Evolutionary conservation across 805 yeast species (phyloP), one percentile per base, ranked within the genome.

Genomic region (Candida pseudoglaebosa): DNA sequence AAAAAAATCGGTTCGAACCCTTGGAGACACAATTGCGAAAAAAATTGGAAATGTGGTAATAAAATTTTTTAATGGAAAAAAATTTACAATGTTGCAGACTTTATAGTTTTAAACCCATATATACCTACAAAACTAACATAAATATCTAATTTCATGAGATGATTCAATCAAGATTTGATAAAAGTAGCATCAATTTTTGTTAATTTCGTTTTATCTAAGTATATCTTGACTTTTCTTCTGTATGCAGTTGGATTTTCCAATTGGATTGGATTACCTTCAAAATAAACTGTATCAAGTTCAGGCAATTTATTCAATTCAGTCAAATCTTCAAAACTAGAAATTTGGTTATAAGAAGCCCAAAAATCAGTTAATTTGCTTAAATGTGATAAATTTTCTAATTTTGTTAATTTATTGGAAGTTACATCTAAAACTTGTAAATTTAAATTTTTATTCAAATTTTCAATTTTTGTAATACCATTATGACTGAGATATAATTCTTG

Each of bases 251-350:
- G 78, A 48, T 84, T 83, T 15, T 74, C 57, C 20, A 63, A 48
- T 52, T 93, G 96, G 14, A 93, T 58, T 3, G 98, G 98, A 55
- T 91, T 91, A 6, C 93, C 91, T 62, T 93, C 99, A 46, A 93
- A 79, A 56, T 93, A 93, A 4, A 93, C 95, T 0, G 96, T 88
- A 37, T 88, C 95, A 38, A 93, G 67, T 4, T 74, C 67, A 1
- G 78, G 75, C 37, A 87, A 65, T 28, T 66, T 65, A 10, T 80
- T 78, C 43, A 93, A 70, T 54, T 87, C 81, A 37, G 78, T 80
- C 33, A 93, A 64, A 37, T 87, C 82, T 24, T 80, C 78, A 59
- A 85, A 90, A 29, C 77, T 68, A 24, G 77, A 73, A 16, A 93
- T 59, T 50, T 75, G 60, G 59, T 91, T 93, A 52, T 78, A 77